Evolutionary conservation across 1,284 basidiomycete genomes (phyloP).

Genomic region (Heterobasidion irregulare): DNA sequence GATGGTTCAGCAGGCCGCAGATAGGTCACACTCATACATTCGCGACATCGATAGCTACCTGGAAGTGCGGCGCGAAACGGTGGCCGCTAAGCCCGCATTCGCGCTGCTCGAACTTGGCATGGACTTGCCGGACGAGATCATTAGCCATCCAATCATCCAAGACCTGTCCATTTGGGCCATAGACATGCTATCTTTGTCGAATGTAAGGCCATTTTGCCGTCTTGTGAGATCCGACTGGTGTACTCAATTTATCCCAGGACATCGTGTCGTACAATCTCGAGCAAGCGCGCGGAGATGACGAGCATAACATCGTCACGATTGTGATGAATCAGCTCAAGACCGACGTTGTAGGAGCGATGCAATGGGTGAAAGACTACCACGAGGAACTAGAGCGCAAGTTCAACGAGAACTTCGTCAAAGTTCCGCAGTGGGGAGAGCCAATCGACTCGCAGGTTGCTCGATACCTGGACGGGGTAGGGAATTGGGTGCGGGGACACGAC

Average conservation of each 20-base stretch:
- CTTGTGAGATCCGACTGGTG: background rate
- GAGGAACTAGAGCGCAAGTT: conserved; percentile 19
- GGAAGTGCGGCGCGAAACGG: conserved; percentile 29
- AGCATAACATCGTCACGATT: conserved; percentile 35
- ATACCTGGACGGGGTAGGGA: conserved; percentile 32
- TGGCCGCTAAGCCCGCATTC: conserved; percentile 33
- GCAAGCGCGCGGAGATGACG: conserved; percentile 32
- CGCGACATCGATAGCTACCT: conserved; percentile 31
- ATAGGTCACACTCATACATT: conserved; percentile 23
- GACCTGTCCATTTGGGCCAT: conserved; percentile 23
- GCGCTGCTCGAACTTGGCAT: conserved; percentile 27
- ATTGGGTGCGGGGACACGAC: conserved; percentile 33
- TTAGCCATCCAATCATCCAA: conserved; percentile 29
- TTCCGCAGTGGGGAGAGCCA: conserved; percentile 25
- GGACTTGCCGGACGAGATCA: conserved; percentile 31
- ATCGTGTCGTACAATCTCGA: conserved; percentile 34
- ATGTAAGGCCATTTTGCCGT: conserved; percentile 18
- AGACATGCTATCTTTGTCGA: conserved; percentile 34
- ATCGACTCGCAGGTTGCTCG: conserved; percentile 21
- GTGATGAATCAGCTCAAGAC: conserved; percentile 28
- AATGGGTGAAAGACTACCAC: conserved; percentile 20
- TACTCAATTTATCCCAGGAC: conserved; percentile 20
- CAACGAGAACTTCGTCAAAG: conserved; percentile 13
- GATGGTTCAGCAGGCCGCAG: conserved; percentile 32
- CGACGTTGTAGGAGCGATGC: conserved; percentile 24